Conservation (phyloP, 2,329 filamentous ascomycete genomes). For the Fusarium graminum region DNA sequence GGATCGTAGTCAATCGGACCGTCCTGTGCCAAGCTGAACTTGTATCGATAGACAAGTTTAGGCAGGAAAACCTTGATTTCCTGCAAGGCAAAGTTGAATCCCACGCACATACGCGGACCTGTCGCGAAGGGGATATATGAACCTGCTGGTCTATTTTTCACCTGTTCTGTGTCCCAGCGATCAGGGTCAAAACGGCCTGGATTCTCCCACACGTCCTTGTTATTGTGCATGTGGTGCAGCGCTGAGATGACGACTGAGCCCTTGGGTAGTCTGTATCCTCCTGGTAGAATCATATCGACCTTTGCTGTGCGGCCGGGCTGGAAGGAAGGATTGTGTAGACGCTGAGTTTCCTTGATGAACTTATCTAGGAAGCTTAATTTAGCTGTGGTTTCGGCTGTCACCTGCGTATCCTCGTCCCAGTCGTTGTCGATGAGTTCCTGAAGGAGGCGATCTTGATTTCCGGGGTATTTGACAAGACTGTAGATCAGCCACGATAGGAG, state of each 20-base stretch:
- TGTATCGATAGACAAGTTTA: constrained; percentile 70
- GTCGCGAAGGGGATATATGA: constrained; percentile 71
- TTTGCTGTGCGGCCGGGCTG: constrained; percentile 71
- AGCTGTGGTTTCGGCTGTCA: constrained; percentile 62
- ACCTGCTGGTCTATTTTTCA: constrained; percentile 64
- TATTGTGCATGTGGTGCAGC: constrained; percentile 64
- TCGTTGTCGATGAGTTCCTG: constrained; percentile 68
- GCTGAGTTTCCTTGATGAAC: constrained; percentile 71
- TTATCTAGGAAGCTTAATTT: constrained; percentile 66
- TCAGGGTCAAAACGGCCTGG: constrained; percentile 70
- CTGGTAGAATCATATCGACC: constrained; percentile 68
- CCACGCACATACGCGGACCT: constrained; percentile 70
- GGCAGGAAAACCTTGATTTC: constrained; percentile 71
- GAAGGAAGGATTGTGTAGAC: constrained; percentile 70
- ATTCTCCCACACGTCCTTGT: constrained; percentile 68
- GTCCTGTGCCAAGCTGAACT: constrained; percentile 63
- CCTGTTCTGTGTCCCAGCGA: constrained; percentile 67
- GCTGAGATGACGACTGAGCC: constrained; percentile 66
- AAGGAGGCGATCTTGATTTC: constrained; percentile 67
- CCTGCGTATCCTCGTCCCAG: constrained; percentile 57
- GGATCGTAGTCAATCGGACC: constrained; percentile 69
- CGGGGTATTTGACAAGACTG: constrained; percentile 64
- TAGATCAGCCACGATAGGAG: constrained; percentile 71
- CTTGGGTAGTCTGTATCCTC: constrained; percentile 67
- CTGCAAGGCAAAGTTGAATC: constrained; percentile 73